Evolutionary conservation across 768 basidiomycete species (phyloP).

Genomic region (Podaxis sp.): DNA sequence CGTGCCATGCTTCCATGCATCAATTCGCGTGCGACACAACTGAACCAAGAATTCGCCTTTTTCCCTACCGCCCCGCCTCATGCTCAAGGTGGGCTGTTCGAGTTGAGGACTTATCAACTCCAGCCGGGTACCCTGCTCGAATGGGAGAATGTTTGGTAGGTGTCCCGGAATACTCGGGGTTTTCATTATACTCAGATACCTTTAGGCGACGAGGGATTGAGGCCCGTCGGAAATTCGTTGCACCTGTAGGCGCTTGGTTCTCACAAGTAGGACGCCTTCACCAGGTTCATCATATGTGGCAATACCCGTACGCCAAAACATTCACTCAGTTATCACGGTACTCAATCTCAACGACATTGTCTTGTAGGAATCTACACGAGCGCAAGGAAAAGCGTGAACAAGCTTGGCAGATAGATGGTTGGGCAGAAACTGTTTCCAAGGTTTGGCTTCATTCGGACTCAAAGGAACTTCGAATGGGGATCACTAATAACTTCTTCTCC

Average conservation of each 20-base stretch:
- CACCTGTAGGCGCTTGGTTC: constrained; percentile 90
- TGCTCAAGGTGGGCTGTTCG: constrained; percentile 87
- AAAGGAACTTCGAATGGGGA: not conserved
- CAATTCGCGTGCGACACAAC: constrained; percentile 65
- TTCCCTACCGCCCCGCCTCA: constrained; percentile 88
- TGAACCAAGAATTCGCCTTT: constrained; percentile 94
- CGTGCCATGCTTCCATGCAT: constrained; percentile 75
- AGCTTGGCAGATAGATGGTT: constrained; percentile 93
- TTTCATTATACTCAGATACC: not conserved
- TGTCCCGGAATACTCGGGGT: constrained; percentile 8
- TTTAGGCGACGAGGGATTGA: constrained; percentile 89
- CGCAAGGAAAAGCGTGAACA: constrained; percentile 83
- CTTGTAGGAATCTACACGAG: constrained; percentile 60
- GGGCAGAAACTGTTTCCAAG: constrained; percentile 94
- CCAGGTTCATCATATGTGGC: constrained; percentile 96
- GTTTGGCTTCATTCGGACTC: constrained; percentile 32
- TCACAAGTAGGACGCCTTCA: constrained; percentile 81
- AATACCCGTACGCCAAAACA: constrained; percentile 69
- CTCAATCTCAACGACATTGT: constrained; percentile 9
- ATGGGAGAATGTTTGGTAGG: constrained; percentile 92
- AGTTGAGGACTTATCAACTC: constrained; percentile 84
- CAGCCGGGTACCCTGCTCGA: constrained; percentile 88
- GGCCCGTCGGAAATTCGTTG: constrained; percentile 82
- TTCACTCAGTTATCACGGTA: not conserved
- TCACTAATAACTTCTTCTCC: constrained; percentile 12